phyloP scores from a whole-genome alignment of 1,284 basidiomycete genomes.

The Moesziomyces sp. region DNA sequence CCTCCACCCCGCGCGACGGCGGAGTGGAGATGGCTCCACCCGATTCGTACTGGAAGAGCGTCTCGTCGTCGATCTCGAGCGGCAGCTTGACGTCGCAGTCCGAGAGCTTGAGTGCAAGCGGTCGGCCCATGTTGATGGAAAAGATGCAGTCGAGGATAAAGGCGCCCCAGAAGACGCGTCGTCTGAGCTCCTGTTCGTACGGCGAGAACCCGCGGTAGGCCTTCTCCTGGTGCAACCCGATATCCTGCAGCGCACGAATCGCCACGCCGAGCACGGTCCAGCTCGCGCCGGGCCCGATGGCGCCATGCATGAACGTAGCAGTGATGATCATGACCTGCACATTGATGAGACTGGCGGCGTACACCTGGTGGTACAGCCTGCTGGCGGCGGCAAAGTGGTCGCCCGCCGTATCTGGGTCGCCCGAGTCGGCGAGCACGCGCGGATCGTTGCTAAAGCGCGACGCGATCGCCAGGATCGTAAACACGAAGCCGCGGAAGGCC shows the following conservation, averaged over 20 bases:
- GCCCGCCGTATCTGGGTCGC: conserved; percentile 52
- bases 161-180: conserved; percentile 59
- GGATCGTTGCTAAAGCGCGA: conserved; percentile 55
- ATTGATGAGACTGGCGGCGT: conserved; percentile 59
- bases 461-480: conserved; percentile 59
- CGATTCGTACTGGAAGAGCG: conserved; percentile 33
- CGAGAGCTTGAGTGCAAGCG: conserved; percentile 48
- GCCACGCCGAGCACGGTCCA: conserved; percentile 62
- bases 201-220: conserved; percentile 53
- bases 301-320: conserved; percentile 55
- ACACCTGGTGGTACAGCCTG: conserved; percentile 60
- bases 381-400: conserved; percentile 61
- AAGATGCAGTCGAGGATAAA: conserved; percentile 60
- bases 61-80: conserved; percentile 45
- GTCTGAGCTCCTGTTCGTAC: conserved; percentile 56
- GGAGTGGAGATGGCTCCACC: conserved; percentile 27
- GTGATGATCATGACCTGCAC: conserved; percentile 60
- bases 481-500: conserved; percentile 60
- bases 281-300: conserved; percentile 53
- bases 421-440: conserved; percentile 48
- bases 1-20: conserved; percentile 11
- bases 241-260: conserved; percentile 58
- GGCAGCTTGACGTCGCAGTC: conserved; percentile 58
- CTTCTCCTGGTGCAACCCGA: conserved; percentile 60
- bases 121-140: conserved; percentile 60